Percentiles rank a stretch among this genome's conserved stretches.
Conservation (phyloP, 1,284 basidiomycete genomes). For the Ustilago xerochloae region DNA sequence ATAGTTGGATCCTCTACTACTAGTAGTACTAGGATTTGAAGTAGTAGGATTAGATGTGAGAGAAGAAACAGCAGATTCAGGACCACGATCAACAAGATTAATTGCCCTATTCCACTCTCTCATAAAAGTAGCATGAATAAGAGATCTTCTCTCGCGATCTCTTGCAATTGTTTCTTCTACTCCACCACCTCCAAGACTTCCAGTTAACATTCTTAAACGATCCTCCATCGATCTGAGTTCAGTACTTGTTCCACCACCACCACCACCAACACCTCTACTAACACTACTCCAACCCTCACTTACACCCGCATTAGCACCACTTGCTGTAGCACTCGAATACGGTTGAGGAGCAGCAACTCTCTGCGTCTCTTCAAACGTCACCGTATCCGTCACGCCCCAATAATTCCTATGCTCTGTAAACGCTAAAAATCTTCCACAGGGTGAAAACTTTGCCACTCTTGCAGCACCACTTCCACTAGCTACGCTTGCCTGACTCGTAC, state of each 20-base stretch:
- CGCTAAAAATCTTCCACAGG: conserved; percentile 53
- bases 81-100: conserved; percentile 18
- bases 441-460: conserved; percentile 53
- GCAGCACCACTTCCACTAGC: conserved; percentile 48
- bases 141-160: conserved; percentile 23
- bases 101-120: conserved; percentile 41
- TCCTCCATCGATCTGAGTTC: conserved; percentile 18
- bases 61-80: not conserved
- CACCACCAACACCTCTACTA: not conserved
- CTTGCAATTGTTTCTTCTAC: conserved; percentile 19
- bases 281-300: not conserved
- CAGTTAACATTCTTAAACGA: conserved; percentile 23
- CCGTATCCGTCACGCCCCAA: conserved; percentile 52
- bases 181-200: conserved; percentile 4
- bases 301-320: too few species aligned
- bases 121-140: conserved; percentile 44
- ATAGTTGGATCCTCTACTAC: conserved; percentile 6
- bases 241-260: conserved; percentile 2
- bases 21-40: not conserved
- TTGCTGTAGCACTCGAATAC: too few species aligned
- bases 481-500: conserved; percentile 30
- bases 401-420: conserved; percentile 56
- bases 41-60: not conserved
- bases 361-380: conserved; percentile 43
- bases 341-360: conserved; percentile 12